Percentiles rank a stretch among this genome's conserved stretches.
Evolutionary conservation across 345 rosid genomes (phyloP).

Genomic region (Salix purpurea): DNA sequence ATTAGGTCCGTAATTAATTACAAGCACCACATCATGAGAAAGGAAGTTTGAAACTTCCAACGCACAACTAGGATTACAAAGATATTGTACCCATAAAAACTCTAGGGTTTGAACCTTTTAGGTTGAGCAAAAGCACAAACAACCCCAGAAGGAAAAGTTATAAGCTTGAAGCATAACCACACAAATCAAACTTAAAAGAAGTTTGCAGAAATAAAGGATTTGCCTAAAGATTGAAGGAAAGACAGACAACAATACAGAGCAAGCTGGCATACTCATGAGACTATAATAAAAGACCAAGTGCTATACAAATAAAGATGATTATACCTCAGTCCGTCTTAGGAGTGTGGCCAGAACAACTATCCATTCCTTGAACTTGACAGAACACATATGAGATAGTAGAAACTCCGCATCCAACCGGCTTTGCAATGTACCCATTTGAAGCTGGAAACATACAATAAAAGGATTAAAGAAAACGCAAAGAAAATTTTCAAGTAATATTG

Average conservation of each 20-base stretch:
- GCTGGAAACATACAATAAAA: constrained; percentile 40
- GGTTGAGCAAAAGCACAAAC: not conserved
- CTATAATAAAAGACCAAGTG: not conserved
- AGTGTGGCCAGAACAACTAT: constrained; percentile 96
- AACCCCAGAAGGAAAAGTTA: not conserved
- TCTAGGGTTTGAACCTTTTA: not conserved
- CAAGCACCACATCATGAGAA: not conserved
- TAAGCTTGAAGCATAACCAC: not conserved
- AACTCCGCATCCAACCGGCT: constrained; percentile 93
- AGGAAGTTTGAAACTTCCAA: not conserved
- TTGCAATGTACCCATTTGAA: constrained; percentile 92
- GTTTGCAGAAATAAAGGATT: not conserved
- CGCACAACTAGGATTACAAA: not conserved
- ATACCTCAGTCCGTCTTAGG: constrained; percentile 82
- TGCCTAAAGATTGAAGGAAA: not conserved
- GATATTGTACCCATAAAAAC: not conserved
- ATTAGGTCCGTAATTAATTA: not conserved
- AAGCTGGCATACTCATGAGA: not conserved
- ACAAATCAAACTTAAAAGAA: not conserved
- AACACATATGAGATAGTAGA: constrained; percentile 96
- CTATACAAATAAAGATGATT: constrained; percentile 2
- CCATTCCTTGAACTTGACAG: constrained; percentile 98
- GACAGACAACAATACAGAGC: not conserved
- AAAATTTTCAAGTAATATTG: not conserved
- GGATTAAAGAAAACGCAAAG: not conserved